These are phyloP conservation scores for Sarocladium oryzae DNA, from an alignment of 2,329 filamentous ascomycete species.

Conservation along the genomic window DNA sequence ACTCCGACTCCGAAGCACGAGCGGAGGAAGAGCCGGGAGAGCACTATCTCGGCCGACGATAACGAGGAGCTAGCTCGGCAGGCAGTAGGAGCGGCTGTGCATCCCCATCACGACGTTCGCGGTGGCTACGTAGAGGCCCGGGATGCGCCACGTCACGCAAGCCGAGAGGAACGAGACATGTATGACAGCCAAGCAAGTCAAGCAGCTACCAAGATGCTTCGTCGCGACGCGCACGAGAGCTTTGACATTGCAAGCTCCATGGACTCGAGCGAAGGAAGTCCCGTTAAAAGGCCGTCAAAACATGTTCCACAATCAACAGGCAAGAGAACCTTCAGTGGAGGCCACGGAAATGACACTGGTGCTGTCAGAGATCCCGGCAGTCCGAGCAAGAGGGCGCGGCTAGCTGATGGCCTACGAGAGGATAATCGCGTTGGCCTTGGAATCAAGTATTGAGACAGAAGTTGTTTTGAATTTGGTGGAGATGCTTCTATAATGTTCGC, in stretches of 20 bases:
- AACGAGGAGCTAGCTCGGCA: slow-evolving; percentile 51
- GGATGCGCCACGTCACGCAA: slow-evolving; percentile 12
- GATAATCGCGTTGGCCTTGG: slow-evolving; percentile 42
- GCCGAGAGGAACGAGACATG: slow-evolving; percentile 42
- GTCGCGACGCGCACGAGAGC: slow-evolving; percentile 48
- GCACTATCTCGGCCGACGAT: slow-evolving; percentile 73
- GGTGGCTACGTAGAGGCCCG: slow-evolving; percentile 23
- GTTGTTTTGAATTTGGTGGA: slow-evolving; percentile 13
- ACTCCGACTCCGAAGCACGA: slow-evolving; percentile 38
- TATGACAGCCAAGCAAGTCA: slow-evolving; percentile 72
- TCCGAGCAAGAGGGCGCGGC: slow-evolving; percentile 45
- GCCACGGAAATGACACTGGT: slow-evolving; percentile 19
- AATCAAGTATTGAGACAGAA: slow-evolving; percentile 44
- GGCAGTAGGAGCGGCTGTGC: slow-evolving; percentile 45
- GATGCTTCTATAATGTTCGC: no score
- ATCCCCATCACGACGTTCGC: slow-evolving; percentile 21
- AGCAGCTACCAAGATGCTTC: slow-evolving; percentile 68
- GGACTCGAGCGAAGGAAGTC: slow-evolving; percentile 37
- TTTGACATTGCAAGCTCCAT: slow-evolving; percentile 41
- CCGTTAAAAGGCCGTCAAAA: slow-evolving; percentile 32
- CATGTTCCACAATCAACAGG: slow-evolving; percentile 7
- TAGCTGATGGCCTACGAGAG: slow-evolving; percentile 32
- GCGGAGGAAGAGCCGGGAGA: slow-evolving; percentile 67
- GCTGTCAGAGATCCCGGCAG: slow-evolving; percentile 50
- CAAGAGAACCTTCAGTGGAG: slow-evolving; percentile 37